Base-by-base conservation (phyloP, 1,284 basidiomycete genomes). In the Ganoderma sp. region DNA sequence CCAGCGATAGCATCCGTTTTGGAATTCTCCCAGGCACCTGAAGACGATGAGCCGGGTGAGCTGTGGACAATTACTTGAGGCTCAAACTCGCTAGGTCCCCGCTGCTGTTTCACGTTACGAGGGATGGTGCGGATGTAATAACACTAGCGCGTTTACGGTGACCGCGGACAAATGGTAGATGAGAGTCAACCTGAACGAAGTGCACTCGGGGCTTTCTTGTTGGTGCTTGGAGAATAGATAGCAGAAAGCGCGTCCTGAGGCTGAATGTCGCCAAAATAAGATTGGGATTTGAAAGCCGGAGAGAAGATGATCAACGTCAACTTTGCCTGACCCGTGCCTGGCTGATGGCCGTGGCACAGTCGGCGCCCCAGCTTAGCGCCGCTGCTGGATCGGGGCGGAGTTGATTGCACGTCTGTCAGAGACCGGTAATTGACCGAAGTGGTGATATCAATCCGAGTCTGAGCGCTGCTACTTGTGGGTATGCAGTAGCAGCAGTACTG, bases 1-100 rank as follows among this genome's bases (percentile, higher is more conserved):
- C 95, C 96, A 0, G 90, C 93, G 65, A 68, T 69, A 42, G 67
- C 65, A 28, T n/a, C 22, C 14, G 32, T 22, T 15, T 45, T 69
- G 59, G 70, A 71, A 66, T 52, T 64, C 45, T 56, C 61, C 28
- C 52, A 61, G 25, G 61, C 62, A 61, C 58, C 57, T 17, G 69
- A 68, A 48, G 63, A 37, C 15, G 71, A 72, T 50, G 64, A 65
- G n/a, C 32, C 70, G 63, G 65, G 65, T 19, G 67, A 70, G 50
- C 61, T 72, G 58, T 72, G 71, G 71, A 60, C 60, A 39, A 65
- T 72, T 25, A 54, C 9, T 12, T 71, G 65, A 65, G 34, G 34
- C 39, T 25, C 19, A 3, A 15, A 56, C 54, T 15, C 25, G 14
- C 22, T 48, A 25, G 22, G 12, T 22, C 37, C 7, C 7, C 12